Evolutionary conservation across 768 basidiomycete genomes (phyloP).

Genomic region (Leccinellum rugosiceps): DNA sequence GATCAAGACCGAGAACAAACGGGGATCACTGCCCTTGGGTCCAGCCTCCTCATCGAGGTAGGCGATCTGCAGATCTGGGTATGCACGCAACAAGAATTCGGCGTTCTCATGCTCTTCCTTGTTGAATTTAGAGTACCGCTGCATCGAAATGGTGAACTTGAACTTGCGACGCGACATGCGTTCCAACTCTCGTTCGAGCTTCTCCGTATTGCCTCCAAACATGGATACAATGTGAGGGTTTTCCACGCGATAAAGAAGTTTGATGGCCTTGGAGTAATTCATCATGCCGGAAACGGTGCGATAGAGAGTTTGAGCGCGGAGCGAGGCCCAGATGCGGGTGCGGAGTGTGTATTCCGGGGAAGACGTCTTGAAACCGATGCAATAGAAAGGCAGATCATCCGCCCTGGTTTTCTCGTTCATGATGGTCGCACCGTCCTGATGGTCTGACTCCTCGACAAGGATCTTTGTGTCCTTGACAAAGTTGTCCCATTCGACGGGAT

Average conservation of each 20-base stretch:
- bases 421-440: constrained; percentile 45
- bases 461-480: constrained; percentile 99
- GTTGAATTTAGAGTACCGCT: constrained; percentile 98
- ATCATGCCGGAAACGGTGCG: constrained; percentile 99
- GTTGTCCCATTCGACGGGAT: constrained; percentile 99
- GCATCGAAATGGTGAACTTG: constrained; percentile 98
- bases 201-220: constrained; percentile 95
- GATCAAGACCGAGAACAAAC: constrained; percentile 89
- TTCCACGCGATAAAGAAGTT: constrained; percentile 96
- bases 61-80: constrained; percentile 97
- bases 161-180: constrained; percentile 97
- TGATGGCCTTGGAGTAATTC: constrained; percentile 99
- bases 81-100: constrained; percentile 95
- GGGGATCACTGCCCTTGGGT: constrained; percentile 83
- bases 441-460: constrained; percentile 82
- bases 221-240: constrained; percentile 96
- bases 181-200: constrained; percentile 92
- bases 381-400: constrained; percentile 98
- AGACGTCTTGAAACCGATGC: constrained; percentile 98
- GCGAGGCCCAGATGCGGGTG: constrained; percentile 98
- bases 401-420: constrained; percentile 79
- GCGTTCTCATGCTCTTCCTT: constrained; percentile 99
- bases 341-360: constrained; percentile 98
- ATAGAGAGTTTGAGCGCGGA: constrained; percentile 97
- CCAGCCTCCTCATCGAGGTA: constrained; percentile 95